phyloP scores from a whole-genome alignment of 805 yeast genomes.

The Saturnispora kantuleensis region DNA sequence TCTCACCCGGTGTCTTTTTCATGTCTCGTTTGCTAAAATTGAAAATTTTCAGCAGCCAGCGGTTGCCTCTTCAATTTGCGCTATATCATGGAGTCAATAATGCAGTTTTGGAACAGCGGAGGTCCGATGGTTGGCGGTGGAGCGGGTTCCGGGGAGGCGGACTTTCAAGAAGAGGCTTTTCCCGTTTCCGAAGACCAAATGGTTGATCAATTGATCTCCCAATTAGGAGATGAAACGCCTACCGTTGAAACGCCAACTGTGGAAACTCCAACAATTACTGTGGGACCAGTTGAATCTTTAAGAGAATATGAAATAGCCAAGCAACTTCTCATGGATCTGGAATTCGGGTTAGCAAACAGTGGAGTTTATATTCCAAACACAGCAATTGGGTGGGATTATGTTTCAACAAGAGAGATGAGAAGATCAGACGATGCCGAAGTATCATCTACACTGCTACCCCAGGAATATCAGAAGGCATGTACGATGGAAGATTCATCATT shows the following conservation, averaged over 20 bases:
- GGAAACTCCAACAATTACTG: slow-evolving; percentile 2
- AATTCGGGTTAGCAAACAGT: slow-evolving; percentile 34
- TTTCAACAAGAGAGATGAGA: slow-evolving; percentile 5
- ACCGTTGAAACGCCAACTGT: slow-evolving; percentile 2
- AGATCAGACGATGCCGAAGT: slow-evolving; percentile 19
- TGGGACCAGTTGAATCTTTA: slow-evolving; percentile 19
- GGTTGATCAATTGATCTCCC: neutral
- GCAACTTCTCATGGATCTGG: slow-evolving; percentile 39
- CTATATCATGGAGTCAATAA: slow-evolving; percentile 1
- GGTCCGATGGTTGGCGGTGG: neutral
- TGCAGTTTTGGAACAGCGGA: neutral
- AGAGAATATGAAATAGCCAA: slow-evolving; percentile 35
- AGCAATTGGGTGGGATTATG: slow-evolving; percentile 18
- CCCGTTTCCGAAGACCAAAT: neutral
- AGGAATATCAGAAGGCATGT: slow-evolving; percentile 19
- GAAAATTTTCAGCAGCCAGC: too few relatives aligned
- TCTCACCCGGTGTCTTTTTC: too few relatives aligned
- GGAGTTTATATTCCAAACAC: slow-evolving; percentile 19
- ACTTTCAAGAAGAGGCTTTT: neutral
- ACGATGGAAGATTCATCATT: slow-evolving; percentile 19
- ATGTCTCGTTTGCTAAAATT: too few relatives aligned
- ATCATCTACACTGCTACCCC: slow-evolving; percentile 22
- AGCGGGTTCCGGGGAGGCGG: neutral
- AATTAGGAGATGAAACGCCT: neutral
- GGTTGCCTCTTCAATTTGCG: neutral